phyloP scores from a whole-genome alignment of 331 rosid species.

The Stylosanthes scabra region DNA sequence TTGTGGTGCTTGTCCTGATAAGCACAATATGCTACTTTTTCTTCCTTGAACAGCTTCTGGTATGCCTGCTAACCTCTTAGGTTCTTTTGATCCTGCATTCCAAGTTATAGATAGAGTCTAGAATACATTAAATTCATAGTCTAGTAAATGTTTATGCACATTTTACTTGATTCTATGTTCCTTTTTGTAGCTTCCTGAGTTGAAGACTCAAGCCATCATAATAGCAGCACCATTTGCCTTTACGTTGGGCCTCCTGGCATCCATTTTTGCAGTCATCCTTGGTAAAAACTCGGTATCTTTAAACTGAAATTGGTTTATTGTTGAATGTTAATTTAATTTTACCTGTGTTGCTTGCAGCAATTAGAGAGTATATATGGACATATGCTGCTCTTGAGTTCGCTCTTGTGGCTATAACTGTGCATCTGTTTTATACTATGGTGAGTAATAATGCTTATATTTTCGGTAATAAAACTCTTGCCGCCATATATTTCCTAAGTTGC shows the following conservation, averaged over 20 bases:
- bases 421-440: slow-evolving; percentile 75
- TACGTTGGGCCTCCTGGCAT: slow-evolving; percentile 80
- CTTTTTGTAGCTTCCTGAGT: slow-evolving; percentile 67
- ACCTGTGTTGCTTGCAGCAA: slow-evolving; percentile 64
- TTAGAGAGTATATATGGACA: slow-evolving; percentile 95
- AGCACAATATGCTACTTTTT: slow-evolving; percentile 97
- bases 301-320: background rate
- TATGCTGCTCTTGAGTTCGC: slow-evolving; percentile 98
- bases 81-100: background rate
- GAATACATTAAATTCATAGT: slow-evolving; percentile 6
- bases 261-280: slow-evolving; percentile 79
- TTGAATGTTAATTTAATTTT: slow-evolving; percentile 27
- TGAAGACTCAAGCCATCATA: slow-evolving; percentile 83
- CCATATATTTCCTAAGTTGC: background rate
- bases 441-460: slow-evolving; percentile 44
- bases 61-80: slow-evolving; percentile 47
- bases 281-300: slow-evolving; percentile 53
- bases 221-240: slow-evolving; percentile 91
- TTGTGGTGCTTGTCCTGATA: slow-evolving; percentile 88
- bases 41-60: slow-evolving; percentile 99
- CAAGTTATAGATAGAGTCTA: background rate
- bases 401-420: slow-evolving; percentile 79
- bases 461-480: slow-evolving; percentile 6
- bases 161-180: slow-evolving; percentile 10
- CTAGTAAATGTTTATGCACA: background rate